These are phyloP conservation scores for Nissolia schottii DNA, from an alignment of 306 rosid species.

Conservation along the genomic window DNA sequence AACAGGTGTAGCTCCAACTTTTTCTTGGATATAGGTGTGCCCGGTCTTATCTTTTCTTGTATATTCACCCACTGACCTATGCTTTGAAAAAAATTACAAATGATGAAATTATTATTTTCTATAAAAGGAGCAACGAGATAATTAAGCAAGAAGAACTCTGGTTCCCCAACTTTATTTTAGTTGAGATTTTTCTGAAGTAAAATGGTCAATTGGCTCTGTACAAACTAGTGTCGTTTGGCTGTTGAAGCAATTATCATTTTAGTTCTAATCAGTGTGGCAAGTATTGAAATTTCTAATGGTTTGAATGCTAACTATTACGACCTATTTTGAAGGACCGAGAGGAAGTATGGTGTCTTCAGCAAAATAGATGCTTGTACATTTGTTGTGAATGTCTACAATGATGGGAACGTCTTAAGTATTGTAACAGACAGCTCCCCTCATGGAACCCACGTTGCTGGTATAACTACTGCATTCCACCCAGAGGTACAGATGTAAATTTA, in stretches of 20 bases:
- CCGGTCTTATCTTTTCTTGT: not conserved
- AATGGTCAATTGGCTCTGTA: not conserved
- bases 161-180: conserved; percentile 10
- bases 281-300: conserved; percentile 8
- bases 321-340: conserved; percentile 64
- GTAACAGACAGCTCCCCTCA: conserved; percentile 96
- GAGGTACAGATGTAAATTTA: conserved; percentile 52
- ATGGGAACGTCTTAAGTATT: conserved; percentile 79
- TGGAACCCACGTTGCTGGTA: conserved; percentile 97
- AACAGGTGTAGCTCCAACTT: no score
- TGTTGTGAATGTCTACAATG: conserved; percentile 77
- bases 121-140: not conserved
- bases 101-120: not conserved
- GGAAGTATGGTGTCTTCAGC: conserved; percentile 81
- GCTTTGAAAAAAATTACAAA: not conserved
- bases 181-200: conserved; percentile 11
- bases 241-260: conserved; percentile 11
- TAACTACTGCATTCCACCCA: conserved; percentile 86
- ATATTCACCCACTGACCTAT: not conserved
- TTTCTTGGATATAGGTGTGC: not conserved
- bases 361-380: conserved; percentile 90
- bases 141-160: conserved; percentile 5
- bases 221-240: conserved; percentile 14
- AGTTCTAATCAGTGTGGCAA: not conserved
- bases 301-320: conserved; percentile 20